Percentiles rank a stretch among this genome's conserved stretches.
Conservation (phyloP, 768 basidiomycete species). For the Kwoniella bestiolae region DNA sequence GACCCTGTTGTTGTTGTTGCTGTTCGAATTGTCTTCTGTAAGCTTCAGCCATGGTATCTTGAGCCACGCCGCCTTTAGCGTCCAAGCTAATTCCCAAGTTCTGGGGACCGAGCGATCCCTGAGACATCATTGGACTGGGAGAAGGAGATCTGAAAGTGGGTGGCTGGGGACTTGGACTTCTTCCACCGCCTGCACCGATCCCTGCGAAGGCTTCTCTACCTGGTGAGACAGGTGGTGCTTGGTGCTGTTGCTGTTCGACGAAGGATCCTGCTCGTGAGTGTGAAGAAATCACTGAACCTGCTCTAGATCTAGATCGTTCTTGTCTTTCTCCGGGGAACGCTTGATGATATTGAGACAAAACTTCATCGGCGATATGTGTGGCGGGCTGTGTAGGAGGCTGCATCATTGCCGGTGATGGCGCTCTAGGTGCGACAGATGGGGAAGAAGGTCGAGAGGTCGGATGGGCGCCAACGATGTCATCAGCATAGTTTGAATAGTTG, state of each 20-base stretch:
- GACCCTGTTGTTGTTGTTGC: slow-evolving; percentile 37
- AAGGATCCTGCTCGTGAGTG: slow-evolving; percentile 48
- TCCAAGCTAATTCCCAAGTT: slow-evolving; percentile 80
- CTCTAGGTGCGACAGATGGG: slow-evolving; percentile 60
- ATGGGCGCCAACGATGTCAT: slow-evolving; percentile 76
- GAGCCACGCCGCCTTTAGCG: slow-evolving; percentile 75
- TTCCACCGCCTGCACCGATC: slow-evolving; percentile 66
- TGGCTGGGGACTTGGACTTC: slow-evolving; percentile 61
- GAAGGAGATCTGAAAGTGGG: slow-evolving; percentile 57
- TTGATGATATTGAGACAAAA: slow-evolving; percentile 76
- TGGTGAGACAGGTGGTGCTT: slow-evolving; percentile 46
- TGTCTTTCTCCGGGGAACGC: slow-evolving; percentile 78
- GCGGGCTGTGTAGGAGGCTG: slow-evolving; percentile 62
- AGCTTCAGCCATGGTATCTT: slow-evolving; percentile 63
- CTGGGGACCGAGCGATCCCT: slow-evolving; percentile 71
- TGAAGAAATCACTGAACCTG: slow-evolving; percentile 26
- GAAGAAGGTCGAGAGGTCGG: slow-evolving; percentile 76
- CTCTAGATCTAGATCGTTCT: slow-evolving; percentile 39
- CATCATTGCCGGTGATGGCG: slow-evolving; percentile 67
- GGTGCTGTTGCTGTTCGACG: slow-evolving; percentile 38
- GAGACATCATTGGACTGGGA: slow-evolving; percentile 59
- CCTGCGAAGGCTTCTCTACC: slow-evolving; percentile 70
- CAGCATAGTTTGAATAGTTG: slow-evolving; percentile 76
- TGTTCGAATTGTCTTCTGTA: slow-evolving; percentile 50
- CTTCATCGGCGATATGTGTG: slow-evolving; percentile 67